Conservation (phyloP, 129 eudicot genomes). For the Logfia minima region DNA sequence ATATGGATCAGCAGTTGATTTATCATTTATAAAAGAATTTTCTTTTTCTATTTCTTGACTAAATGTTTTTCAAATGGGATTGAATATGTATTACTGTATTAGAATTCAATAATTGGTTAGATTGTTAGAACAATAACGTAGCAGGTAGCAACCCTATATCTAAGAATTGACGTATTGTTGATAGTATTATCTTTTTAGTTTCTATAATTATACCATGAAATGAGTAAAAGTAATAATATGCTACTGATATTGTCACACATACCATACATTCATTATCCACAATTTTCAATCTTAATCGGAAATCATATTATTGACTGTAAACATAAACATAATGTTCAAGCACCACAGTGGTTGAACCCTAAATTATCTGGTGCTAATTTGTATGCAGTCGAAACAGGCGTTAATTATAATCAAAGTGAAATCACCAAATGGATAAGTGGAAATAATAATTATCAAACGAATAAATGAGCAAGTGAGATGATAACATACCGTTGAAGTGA, state of each 20-base stretch:
- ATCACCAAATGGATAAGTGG: neutral
- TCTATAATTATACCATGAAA: neutral
- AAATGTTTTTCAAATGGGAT: neutral
- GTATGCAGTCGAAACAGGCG: neutral
- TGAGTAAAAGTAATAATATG: no score
- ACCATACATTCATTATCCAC: no score
- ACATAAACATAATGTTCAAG: no score
- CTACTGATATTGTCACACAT: no score
- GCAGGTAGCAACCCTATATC: neutral
- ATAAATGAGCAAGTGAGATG: neutral
- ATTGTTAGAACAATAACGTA: neutral
- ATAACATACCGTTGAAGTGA: conserved; percentile 47
- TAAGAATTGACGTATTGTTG: neutral
- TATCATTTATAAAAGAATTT: no score
- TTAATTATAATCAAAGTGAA: no score
- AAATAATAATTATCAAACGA: neutral
- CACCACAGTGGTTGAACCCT: no score
- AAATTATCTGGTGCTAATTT: no score
- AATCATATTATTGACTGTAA: no score
- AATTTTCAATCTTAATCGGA: no score
- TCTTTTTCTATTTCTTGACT: neutral
- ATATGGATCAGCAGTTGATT: no score
- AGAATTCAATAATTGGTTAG: neutral
- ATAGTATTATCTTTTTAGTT: conserved; percentile 3
- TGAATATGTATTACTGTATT: neutral